Conservation (phyloP, 192 early-diverging fungal genomes). For the Piromyces finnis region DNA sequence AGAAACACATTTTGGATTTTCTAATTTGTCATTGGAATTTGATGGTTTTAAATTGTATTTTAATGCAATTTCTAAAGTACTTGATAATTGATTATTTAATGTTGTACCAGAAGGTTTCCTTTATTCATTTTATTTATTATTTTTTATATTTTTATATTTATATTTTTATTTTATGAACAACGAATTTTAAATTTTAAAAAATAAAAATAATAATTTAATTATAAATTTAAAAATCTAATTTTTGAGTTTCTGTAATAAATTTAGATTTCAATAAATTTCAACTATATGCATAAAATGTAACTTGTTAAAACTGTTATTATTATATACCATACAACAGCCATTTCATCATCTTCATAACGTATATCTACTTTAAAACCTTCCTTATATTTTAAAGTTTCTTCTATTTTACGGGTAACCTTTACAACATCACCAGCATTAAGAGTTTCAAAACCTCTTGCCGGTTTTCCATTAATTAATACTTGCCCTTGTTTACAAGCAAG, state of each 20-base stretch:
- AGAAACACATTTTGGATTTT: not conserved
- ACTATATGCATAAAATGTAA: constrained; percentile 2
- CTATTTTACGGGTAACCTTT: constrained; percentile 4
- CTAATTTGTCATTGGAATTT: not conserved
- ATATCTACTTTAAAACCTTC: constrained; percentile 21
- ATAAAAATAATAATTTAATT: constrained; percentile 31
- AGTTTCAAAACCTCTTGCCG: constrained; percentile 22
- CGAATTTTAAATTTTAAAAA: constrained; percentile 11
- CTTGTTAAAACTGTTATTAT: constrained; percentile 2
- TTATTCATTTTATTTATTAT: not conserved
- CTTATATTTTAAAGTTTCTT: not conserved
- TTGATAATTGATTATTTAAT: not conserved
- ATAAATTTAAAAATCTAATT: constrained; percentile 25
- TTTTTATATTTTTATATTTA: constrained; percentile 8
- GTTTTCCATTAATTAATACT: constrained; percentile 32
- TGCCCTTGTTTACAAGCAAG: not conserved
- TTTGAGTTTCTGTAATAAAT: constrained; percentile 13
- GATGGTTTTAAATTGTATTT: not conserved
- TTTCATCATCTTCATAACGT: constrained; percentile 23
- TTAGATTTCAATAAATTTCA: not conserved
- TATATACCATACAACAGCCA: constrained; percentile 31
- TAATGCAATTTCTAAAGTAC: not conserved
- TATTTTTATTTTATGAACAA: not conserved
- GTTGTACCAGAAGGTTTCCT: not conserved
- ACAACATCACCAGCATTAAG: constrained; percentile 29